phyloP scores from a whole-genome alignment of 2,329 filamentous ascomycete genomes.

The Cladosporium colombiae region DNA sequence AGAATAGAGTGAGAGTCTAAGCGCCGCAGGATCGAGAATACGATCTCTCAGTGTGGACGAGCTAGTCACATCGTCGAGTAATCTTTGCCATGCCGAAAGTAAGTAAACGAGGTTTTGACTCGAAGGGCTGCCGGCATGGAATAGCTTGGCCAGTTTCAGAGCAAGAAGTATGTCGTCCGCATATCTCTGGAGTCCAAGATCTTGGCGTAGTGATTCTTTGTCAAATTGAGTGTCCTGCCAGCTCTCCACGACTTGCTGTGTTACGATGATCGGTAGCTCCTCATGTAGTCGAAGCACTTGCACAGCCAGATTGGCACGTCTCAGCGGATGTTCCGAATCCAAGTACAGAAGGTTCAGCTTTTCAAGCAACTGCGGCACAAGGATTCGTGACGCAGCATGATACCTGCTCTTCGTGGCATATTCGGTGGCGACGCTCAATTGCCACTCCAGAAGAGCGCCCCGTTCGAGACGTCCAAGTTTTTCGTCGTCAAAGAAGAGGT shows the following conservation, averaged over 20 bases:
- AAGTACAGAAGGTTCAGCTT: constrained; percentile 29
- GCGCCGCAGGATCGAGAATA: constrained; percentile 54
- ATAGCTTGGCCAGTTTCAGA: constrained; percentile 44
- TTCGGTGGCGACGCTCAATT: constrained; percentile 35
- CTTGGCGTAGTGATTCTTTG: constrained; percentile 24
- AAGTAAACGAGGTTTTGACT: constrained; percentile 34
- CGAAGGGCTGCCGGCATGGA: constrained; percentile 39
- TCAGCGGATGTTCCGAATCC: constrained; percentile 29
- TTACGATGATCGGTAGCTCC: constrained; percentile 28
- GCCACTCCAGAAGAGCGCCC: constrained; percentile 46
- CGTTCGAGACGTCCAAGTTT: constrained; percentile 34
- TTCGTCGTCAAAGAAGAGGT: constrained; percentile 37
- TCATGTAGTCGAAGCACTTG: constrained; percentile 29
- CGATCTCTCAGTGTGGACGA: constrained; percentile 43
- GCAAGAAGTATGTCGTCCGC: constrained; percentile 40
- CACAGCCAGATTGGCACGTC: constrained; percentile 25
- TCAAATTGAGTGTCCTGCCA: not conserved
- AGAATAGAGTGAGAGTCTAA: constrained; percentile 54
- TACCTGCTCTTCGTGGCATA: constrained; percentile 30
- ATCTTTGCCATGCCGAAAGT: constrained; percentile 41
- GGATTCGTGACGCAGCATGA: constrained; percentile 18
- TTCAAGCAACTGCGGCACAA: constrained; percentile 26
- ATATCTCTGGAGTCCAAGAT: constrained; percentile 39
- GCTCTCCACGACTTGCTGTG: not conserved
- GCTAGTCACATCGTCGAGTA: constrained; percentile 37